Evolutionary conservation across 305 asterid species (phyloP).

Genomic region (Caryopteris hybrid): DNA sequence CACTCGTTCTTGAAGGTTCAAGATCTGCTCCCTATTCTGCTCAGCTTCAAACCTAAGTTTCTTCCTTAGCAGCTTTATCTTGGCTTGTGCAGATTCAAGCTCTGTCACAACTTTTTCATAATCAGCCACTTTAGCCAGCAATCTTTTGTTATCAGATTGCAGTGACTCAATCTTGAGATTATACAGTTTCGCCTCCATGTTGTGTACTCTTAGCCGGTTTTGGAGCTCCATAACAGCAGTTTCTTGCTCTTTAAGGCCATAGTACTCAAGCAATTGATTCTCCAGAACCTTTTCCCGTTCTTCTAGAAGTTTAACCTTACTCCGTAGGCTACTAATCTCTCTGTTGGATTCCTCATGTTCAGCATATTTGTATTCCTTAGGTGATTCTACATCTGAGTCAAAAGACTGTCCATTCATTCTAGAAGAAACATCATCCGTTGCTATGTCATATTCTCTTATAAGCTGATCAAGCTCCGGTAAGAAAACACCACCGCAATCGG

Average conservation of each 20-base stretch:
- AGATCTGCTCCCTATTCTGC: slow-evolving; percentile 60
- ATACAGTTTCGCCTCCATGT: slow-evolving; percentile 64
- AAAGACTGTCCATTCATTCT: slow-evolving; percentile 11
- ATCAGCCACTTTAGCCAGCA: slow-evolving; percentile 62
- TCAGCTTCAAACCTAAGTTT: slow-evolving; percentile 68
- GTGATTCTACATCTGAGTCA: slow-evolving; percentile 19
- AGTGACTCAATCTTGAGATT: slow-evolving; percentile 66
- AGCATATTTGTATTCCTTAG: slow-evolving; percentile 11
- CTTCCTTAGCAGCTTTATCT: slow-evolving; percentile 56
- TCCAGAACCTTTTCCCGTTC: slow-evolving; percentile 75
- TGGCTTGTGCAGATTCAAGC: slow-evolving; percentile 69
- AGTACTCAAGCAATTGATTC: slow-evolving; percentile 69
- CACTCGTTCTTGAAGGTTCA: slow-evolving; percentile 68
- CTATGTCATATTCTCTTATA: slow-evolving; percentile 37
- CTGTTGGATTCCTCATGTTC: slow-evolving; percentile 32
- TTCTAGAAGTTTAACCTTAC: slow-evolving; percentile 52
- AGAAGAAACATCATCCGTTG: slow-evolving; percentile 24
- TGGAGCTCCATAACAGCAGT: slow-evolving; percentile 73
- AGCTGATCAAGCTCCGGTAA: slow-evolving; percentile 51
- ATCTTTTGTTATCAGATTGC: slow-evolving; percentile 53
- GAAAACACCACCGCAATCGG: slow-evolving; percentile 39
- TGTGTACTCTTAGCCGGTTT: slow-evolving; percentile 58
- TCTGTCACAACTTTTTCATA: slow-evolving; percentile 50
- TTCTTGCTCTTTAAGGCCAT: slow-evolving; percentile 90
- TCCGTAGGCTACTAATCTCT: slow-evolving; percentile 58